Percentiles rank a stretch among this genome's conserved stretches.
These are phyloP conservation scores for Termitomyces sp. DNA, from an alignment of 768 basidiomycete genomes.

Conservation along the genomic window DNA sequence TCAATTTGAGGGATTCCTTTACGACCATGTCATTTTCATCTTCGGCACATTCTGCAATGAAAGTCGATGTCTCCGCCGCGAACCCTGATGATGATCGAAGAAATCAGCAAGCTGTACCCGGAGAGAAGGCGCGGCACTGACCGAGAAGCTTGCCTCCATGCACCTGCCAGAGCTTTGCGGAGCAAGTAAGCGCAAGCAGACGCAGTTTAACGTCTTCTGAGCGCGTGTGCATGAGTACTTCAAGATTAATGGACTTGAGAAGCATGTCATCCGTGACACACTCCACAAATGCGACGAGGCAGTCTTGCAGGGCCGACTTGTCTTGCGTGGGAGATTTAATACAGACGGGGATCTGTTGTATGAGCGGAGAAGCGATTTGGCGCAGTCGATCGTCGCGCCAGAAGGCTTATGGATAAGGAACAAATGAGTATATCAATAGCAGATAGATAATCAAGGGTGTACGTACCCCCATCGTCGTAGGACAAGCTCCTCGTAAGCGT, in stretches of 20 bases:
- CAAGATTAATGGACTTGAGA: conserved; percentile 78
- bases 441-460: neutral
- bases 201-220: conserved; percentile 73
- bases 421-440: neutral
- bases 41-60: conserved; percentile 83
- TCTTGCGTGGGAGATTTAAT: conserved; percentile 31
- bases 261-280: conserved; percentile 50
- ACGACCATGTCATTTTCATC: conserved; percentile 87
- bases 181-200: conserved; percentile 61
- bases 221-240: conserved; percentile 84
- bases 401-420: conserved; percentile 50
- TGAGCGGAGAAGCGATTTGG: conserved; percentile 51
- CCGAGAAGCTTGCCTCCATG: conserved; percentile 75
- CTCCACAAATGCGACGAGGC: conserved; percentile 52
- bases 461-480: conserved; percentile 78
- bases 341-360: conserved; percentile 61
- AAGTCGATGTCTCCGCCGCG: conserved; percentile 75
- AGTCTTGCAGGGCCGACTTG: conserved; percentile 39
- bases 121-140: conserved; percentile 25
- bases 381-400: conserved; percentile 84
- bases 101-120: neutral
- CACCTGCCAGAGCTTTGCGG: conserved; percentile 69
- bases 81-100: conserved; percentile 43
- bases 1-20: conserved; percentile 59
- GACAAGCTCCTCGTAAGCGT: conserved; percentile 65